Base-by-base conservation (phyloP, 106 monocot species). In the Acorus calamus region DNA sequence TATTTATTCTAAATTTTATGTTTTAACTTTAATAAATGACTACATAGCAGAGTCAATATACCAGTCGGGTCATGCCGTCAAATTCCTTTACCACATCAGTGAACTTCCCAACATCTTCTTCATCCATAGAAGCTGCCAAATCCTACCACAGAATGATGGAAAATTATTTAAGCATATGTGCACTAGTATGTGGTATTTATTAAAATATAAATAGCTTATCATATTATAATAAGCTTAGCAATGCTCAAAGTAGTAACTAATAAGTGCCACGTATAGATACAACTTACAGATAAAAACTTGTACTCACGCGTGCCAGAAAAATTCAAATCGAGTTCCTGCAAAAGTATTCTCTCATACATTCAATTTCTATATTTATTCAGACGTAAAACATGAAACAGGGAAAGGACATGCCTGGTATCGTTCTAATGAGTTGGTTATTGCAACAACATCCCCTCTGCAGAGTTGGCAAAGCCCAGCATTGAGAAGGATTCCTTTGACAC, bases 11-110 rank as follows among this genome's bases (percentile, higher is more conserved):
- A 28, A 28, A 28, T 28, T 28, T 28, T 28, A 28, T 28, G 28
- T 28, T 28, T 28, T 28, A 28, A 28, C 28, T 28, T 28, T 28
- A 11, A 48, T n/a, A 49, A 11, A 46, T 8, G 11, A 28, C 46
- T 44, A 2, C 4, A 11, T 42, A 43, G 28, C n/a, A n/a, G 50
- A 68, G 47, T 61, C 58, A 42, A 61, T 49, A 55, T 78, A 93
- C 93, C 89, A 93, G 69, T 8, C 93, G 72, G 14, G 93, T 93
- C 86, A 93, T 86, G 80, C 85, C 86, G 74, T 93, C 93, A 74
- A 80, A 93, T 64, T 86, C 86, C 70, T 80, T 80, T 28, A 86
- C 73, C 48, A 61, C 71, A 69, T 83, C 83, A 64, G 93, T 93
- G 59, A 93, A 93, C 57, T 83, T 86, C 41, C 7, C 75, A 70